Base-by-base conservation (phyloP, 73 alveolate species). In the Stentor coeruleus region DNA sequence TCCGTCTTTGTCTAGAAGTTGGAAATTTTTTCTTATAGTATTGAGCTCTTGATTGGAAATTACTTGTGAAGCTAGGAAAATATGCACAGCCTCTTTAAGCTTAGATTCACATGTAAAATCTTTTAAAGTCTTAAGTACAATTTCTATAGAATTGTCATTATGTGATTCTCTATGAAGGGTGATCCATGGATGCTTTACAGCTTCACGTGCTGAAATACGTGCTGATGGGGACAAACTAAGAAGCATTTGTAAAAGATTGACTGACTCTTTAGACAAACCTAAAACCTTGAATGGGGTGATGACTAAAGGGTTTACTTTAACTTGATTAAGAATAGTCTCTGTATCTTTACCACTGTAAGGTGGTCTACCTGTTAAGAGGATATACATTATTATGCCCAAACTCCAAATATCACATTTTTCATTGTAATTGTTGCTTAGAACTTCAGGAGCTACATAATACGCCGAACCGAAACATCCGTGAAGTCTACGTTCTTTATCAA, bases 171-270 rank as follows among this genome's bases (percentile, higher is more conserved):
- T n/a, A n/a, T n/a, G n/a, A n/a, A n/a, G n/a, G n/a, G n/a, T n/a
- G 79, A 66, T 66, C 79, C 79, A 66, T 20, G 79, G 79, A 31
- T 66, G 79, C 11, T 66, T 20, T 26, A 66, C 20, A 40, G 79
- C 79, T 1, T 66, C 79, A 26, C 14, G 11, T 26, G 37, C 79
- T 20, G 79, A 66, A 28, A 66, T 66, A 28, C 79, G 79, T 1
- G 79, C 14, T 20, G n/a, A 20, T 66, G 37, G 33, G 37, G 36
- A 15, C 2, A 31, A 20, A 20, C 20, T 66, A 26, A 66, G 79
- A 20, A 49, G 20, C 66, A 11, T 49, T 6, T 20, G 6, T 49
- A 49, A 20, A 20, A 49, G 66, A 20, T 49, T 20, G 6, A 20
- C 6, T 6, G 66, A 49, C 6, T 6, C 6, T 49, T 6, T 6